phyloP scores from a whole-genome alignment of 345 rosid genomes.

The Gossypium ekmanianum region DNA sequence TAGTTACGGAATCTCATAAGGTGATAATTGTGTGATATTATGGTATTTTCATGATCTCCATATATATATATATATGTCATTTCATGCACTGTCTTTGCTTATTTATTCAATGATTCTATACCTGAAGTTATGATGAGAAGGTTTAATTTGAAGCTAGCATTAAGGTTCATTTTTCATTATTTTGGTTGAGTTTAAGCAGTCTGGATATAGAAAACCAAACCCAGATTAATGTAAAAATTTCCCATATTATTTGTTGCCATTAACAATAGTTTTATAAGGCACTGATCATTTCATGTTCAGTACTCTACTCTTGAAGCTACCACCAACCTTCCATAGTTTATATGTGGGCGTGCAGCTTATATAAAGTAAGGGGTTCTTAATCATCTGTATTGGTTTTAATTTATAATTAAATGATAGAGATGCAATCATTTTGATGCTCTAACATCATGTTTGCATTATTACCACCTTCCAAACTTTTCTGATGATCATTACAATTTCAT shows the following conservation, averaged over 20 bases:
- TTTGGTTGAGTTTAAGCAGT: not conserved
- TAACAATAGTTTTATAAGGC: not conserved
- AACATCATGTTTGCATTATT: not conserved
- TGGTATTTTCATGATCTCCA: not conserved
- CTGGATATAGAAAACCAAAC: not conserved
- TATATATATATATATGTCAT: not conserved
- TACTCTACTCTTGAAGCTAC: not conserved
- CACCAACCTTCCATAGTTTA: conserved; percentile 15
- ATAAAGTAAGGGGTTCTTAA: not conserved
- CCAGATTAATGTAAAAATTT: not conserved
- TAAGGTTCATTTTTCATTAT: not conserved
- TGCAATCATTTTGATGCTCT: conserved; percentile 12
- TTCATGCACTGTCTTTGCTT: not conserved
- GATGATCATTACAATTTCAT: not conserved
- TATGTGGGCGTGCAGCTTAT: not conserved
- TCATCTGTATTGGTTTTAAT: not conserved
- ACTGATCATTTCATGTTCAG: not conserved
- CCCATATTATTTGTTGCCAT: not conserved
- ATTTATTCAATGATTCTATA: not conserved
- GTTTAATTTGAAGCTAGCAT: not conserved
- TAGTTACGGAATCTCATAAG: not conserved
- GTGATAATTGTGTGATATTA: conserved; percentile 8
- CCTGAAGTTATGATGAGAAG: not conserved
- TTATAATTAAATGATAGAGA: not conserved
- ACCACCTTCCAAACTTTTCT: not conserved